Evolutionary conservation across 179 eudicot species (phyloP).

Genomic region (Patellifolia procumbens): DNA sequence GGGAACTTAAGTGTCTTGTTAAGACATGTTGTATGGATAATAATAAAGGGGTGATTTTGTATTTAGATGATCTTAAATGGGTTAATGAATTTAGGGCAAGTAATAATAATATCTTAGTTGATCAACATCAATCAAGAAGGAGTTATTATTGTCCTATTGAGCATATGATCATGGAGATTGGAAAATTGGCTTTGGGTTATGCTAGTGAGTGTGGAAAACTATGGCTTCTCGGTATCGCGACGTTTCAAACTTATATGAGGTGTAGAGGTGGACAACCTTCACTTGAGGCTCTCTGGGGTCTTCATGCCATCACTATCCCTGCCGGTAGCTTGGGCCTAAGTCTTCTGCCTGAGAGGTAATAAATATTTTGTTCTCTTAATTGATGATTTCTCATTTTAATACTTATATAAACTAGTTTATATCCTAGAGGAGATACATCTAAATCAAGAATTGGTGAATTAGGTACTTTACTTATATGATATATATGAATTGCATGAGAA

Average conservation of each 20-base stretch:
- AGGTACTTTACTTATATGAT: not conserved
- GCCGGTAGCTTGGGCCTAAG: slow-evolving; percentile 57
- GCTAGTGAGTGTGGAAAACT: slow-evolving; percentile 43
- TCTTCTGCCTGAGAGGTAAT: slow-evolving; percentile 58
- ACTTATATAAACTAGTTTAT: not conserved
- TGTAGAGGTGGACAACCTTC: slow-evolving; percentile 55
- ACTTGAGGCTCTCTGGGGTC: slow-evolving; percentile 63
- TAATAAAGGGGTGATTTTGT: slow-evolving; percentile 64
- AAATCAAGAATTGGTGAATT: not conserved
- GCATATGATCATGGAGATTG: slow-evolving; percentile 65
- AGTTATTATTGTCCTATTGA: slow-evolving; percentile 62
- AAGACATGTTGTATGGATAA: slow-evolving; percentile 37
- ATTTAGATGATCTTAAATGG: slow-evolving; percentile 78
- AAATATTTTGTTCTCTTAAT: not conserved
- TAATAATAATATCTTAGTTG: slow-evolving; percentile 26
- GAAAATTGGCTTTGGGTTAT: slow-evolving; percentile 41
- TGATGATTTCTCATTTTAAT: not conserved
- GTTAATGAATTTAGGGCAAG: slow-evolving; percentile 54
- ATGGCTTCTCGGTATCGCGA: slow-evolving; percentile 71
- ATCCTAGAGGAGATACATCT: not conserved
- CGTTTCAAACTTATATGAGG: slow-evolving; percentile 69
- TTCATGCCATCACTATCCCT: slow-evolving; percentile 66
- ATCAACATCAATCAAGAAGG: slow-evolving; percentile 37
- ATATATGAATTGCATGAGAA: not conserved
- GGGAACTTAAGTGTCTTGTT: slow-evolving; percentile 52